These are phyloP conservation scores for Herpotrichia juniperi DNA, from an alignment of 2,329 filamentous ascomycete genomes.

Conservation along the genomic window DNA sequence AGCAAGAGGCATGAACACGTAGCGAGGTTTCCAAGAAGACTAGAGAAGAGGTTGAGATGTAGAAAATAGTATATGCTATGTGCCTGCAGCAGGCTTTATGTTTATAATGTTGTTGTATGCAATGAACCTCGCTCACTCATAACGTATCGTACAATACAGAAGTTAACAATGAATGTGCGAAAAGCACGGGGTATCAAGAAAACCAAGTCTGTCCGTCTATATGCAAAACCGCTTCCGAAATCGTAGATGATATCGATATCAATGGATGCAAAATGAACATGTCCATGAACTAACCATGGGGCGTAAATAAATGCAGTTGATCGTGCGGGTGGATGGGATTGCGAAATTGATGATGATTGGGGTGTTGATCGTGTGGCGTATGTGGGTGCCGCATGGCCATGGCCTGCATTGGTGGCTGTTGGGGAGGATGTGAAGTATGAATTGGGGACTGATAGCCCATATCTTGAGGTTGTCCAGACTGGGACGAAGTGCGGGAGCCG, in stretches of 20 bases:
- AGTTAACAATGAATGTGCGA: slow-evolving; percentile 1
- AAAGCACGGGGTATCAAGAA: slow-evolving; percentile 5
- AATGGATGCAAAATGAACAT: neutral
- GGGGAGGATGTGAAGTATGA: slow-evolving; percentile 7
- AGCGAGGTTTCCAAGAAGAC: too few species aligned
- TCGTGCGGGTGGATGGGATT: slow-evolving; percentile 24
- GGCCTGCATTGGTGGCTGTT: neutral
- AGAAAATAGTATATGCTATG: neutral
- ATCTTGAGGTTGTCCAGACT: slow-evolving; percentile 24
- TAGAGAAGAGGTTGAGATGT: neutral
- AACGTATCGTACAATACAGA: neutral
- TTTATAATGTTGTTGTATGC: too few species aligned
- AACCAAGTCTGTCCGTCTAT: neutral
- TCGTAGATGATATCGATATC: neutral
- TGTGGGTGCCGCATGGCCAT: slow-evolving; percentile 11
- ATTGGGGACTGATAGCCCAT: slow-evolving; percentile 31
- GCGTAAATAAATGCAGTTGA: slow-evolving; percentile 27
- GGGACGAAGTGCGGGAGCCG: slow-evolving; percentile 26
- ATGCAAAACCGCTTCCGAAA: slow-evolving; percentile 2
- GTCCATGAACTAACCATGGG: slow-evolving; percentile 8
- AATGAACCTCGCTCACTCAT: neutral
- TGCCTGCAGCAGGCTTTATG: neutral
- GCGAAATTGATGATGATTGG: slow-evolving; percentile 20
- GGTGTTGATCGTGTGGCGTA: slow-evolving; percentile 19
- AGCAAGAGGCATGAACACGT: too few species aligned